Evolutionary conservation across 1,139 yeast genomes (phyloP), one percentile per base, ranked within the genome.

Genomic region (Saccharomyces pastorianus): DNA sequence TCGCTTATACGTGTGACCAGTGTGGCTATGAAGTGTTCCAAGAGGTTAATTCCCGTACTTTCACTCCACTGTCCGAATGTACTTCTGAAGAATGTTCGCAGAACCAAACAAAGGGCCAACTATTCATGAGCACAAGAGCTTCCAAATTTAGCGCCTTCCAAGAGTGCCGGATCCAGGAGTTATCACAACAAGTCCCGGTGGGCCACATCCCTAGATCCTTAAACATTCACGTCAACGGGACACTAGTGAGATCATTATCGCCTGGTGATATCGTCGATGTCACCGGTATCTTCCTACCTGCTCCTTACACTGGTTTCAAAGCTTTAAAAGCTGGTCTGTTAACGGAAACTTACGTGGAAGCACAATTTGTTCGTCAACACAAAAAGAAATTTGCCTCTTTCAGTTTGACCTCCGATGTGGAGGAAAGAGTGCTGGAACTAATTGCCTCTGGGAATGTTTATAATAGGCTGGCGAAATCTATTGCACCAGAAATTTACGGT

Each of bases 401-500:
- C 53, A 84, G 80, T 47, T 70, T 88, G 52, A 81, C 85, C 31
- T 73, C 77, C 0, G 85, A 78, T 46, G 77, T 82, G 11, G 81
- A 81, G 59, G 73, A 70, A 2, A 79, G 80, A 58, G 83, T 93
- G 54, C 73, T 76, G 49, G 73, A 72, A 25, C 74, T 91, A 51
- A 74, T 79, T 48, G 63, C 71, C 0, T 76, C 80, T 49, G 95
- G 95, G 28, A 83, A 85, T 58, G 81, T 86, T 38, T 95, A 93
- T 72, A 84, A 85, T 53, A 80, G 85, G 59, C 76, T 95, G 58
- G 90, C 99, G 20, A 77, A 79, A 64, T 88, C 96, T 0, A 93
- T 95, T 71, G 99, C 99, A 0, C 99, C 99, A 0, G 99, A 95
- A 75, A 95, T 95, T 67, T 95, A 79, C 64, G 99, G 99, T 44